Base-by-base conservation (phyloP, 225 moss, liverwort and hornwort species). In the Thuidium tamariscinum region DNA sequence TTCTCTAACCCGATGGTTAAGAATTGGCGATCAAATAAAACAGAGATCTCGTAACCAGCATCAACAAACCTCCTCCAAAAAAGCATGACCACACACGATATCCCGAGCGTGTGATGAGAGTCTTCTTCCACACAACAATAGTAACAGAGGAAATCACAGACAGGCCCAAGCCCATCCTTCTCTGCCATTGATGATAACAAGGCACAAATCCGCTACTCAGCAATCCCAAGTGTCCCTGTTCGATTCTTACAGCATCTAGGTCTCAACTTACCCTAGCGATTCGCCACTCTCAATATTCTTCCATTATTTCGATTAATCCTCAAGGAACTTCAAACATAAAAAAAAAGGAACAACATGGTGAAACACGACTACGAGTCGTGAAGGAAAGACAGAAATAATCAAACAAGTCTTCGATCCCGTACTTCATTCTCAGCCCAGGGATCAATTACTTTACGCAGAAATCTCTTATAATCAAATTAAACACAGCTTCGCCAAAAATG, bases 121-220 rank as follows among this genome's bases (percentile, higher is more conserved):
- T 56, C 64, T 55, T 92, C 85, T 91, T 92, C 87, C 89, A 88
- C 60, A 91, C 85, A 74, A 91, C 86, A 49, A 90, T 89, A 69
- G 89, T 91, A 52, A 90, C 90, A 32, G 90, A 92, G 49, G 86
- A 92, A 70, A 94, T 77, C 65, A 91, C 90, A 73, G 89, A 92
- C 88, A 90, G 79, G 55, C 89, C 84, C 65, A 21, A 94, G 87
- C n/a, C 85, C 89, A 51, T 82, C 81, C 23, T 81, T 88, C 62
- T 91, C 91, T 82, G 90, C 82, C 87, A 91, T 89, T 74, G 83
- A 49, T 48, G 7, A 61, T 44, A 83, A 60, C 16, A 32, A 85
- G 75, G 23, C 72, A 29, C 54, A 12, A 64, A 84, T 79, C 49
- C 57, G 51, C 63, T 64, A 56, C 34, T 87, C 25, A 25, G 37